Base-by-base conservation (phyloP, 257 asterid species). In the Penstemon davidsonii region DNA sequence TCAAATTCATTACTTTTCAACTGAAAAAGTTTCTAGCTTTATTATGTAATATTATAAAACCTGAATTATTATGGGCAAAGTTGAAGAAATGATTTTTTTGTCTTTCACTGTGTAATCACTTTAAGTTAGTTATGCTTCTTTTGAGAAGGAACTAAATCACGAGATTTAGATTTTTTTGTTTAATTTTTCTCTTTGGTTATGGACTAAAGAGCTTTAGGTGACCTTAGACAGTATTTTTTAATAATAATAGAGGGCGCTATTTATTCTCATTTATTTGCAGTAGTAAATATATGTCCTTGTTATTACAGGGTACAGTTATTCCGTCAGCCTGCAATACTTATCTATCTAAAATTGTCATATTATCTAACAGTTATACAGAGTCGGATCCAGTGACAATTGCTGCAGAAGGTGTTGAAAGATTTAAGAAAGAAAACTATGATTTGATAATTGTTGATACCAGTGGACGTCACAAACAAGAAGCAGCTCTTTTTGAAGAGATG, bases 401-500 rank as follows among this genome's bases (percentile, higher is more conserved):
- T 7, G 91, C 80, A 39, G 97, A 91, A 72, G 99, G 99, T 67
- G 96, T 94, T 73, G 99, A 94, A 73, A 86, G 85, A 80, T 94
- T 91, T 73, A 87, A 87, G 86, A 84, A 88, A 78, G 96, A 91
- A 74, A 91, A 86, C 67, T 87, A 91, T 75, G 99, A 94, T 79
- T 91, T 94, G 19, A 94, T 94, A 66, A 91, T 94, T 72, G 88
- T 94, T 78, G 99, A 94, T 60, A 94, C 96, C 59, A 91, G 99
- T 79, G 97, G 99, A 73, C 96, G 99, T 71, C 99, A 94, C 91
- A 94, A 94, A 82, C 99, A 91, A 75, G 99, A 94, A 82, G 96
- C 83, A 19, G 82, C 96, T 72, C 96, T 88, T 70, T 91, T 94
- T 82, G 97, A 94, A 78, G 99, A 94, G 86, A 94, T 94, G 99